phyloP scores from a whole-genome alignment of 164 flowering plant genomes.

The Annona cherimola region DNA sequence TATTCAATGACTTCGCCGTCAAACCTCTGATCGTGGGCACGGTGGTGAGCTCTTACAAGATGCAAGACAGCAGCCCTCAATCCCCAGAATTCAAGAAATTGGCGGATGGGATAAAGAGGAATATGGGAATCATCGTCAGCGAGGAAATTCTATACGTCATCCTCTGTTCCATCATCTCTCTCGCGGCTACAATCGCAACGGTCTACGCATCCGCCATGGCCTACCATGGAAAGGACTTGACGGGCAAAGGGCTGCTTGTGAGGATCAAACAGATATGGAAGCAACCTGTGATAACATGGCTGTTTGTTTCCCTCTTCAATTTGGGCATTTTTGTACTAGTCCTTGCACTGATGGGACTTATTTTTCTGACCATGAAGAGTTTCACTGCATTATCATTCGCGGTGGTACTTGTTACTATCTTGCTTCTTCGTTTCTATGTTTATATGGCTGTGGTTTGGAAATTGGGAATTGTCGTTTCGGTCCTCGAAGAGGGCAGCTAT shows the following conservation, averaged over 20 bases:
- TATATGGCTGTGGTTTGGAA: constrained; percentile 17
- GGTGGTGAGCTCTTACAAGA: neutral
- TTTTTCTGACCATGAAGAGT: neutral
- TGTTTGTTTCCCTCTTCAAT: constrained; percentile 3
- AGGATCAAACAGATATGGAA: constrained; percentile 16
- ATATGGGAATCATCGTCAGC: neutral
- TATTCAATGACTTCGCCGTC: neutral
- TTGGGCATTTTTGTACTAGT: neutral
- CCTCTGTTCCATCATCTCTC: constrained; percentile 2
- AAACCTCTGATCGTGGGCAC: neutral
- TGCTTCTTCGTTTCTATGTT: neutral
- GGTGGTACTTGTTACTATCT: neutral
- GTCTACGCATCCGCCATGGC: constrained; percentile 2
- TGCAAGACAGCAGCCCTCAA: neutral
- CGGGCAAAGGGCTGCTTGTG: constrained; percentile 5
- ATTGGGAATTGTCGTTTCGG: constrained; percentile 26
- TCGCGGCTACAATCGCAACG: constrained; percentile 9
- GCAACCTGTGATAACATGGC: constrained; percentile 17
- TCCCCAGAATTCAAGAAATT: neutral
- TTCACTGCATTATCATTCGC: neutral
- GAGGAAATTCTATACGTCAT: constrained; percentile 9
- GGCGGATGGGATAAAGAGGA: neutral
- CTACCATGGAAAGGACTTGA: constrained; percentile 1
- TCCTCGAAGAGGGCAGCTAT: constrained; percentile 22
- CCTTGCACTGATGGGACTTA: neutral